Evolutionary conservation across 495 filamentous ascomycete genomes (phyloP), one percentile per base, ranked within the genome.

Genomic region (Aspergillus avenaceus): DNA sequence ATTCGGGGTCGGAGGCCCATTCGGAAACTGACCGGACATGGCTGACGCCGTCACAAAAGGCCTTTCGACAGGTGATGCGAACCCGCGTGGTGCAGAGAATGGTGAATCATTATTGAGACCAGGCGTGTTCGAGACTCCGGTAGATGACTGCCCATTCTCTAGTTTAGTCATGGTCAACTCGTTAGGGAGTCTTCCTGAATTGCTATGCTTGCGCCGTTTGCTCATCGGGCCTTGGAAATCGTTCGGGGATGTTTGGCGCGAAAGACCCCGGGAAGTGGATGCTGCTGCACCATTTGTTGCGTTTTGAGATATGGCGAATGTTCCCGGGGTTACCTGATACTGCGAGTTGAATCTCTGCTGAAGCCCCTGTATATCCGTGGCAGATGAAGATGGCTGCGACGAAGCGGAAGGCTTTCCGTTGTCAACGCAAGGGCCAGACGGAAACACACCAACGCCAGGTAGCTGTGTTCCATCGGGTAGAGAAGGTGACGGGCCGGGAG

Each of bases 141-240:
- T 19, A 26, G 64, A 67, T 42, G 72, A 58, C 38, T 80, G 75
- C 27, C 68, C 61, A 8, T 73, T 78, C 52, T 90, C 84, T 13
- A 90, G 69, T 48, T 78, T 82, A 0, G 90, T 95, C 90, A 95
- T 95, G 12, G 81, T 79, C 58, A 96, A 63, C 34, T 80, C 83
- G 6, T 71, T 80, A 1, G 87, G 84, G n/a, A 93, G 62, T 65
- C 85, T 85, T 36, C 68, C 63, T 14, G 79, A 80, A 26, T 74
- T 74, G 68, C 84, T 90, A 28, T 84, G 77, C 62, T 90, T 92
- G 49, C 89, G 80, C 58, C 86, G 85, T 69, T 90, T 92, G 49
- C 74, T 74, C 29, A 72, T 72, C 19, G 82, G 82, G 8, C 78
- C 83, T 48, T 69, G 62, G 42, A 82, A 77, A 21, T 79, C 81